Percentiles rank a stretch among this genome's conserved stretches.
Conservation (phyloP, 2,329 filamentous ascomycete genomes). For the Colletotrichum agaves region DNA sequence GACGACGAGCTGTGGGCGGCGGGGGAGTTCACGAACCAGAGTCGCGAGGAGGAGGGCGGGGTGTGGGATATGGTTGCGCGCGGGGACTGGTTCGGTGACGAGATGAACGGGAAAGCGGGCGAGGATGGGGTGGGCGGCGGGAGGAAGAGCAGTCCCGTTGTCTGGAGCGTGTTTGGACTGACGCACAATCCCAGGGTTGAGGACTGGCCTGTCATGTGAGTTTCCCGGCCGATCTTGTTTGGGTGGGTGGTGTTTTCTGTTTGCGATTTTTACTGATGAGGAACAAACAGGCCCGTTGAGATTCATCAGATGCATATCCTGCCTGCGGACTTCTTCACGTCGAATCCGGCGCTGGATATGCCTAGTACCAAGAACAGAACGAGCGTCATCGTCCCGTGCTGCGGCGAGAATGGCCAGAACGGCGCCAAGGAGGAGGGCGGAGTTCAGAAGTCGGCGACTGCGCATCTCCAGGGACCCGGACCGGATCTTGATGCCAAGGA, state of each 20-base stretch:
- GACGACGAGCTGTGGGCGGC: slow-evolving; percentile 63
- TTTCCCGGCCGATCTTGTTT: slow-evolving; percentile 23
- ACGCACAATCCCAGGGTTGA: slow-evolving; percentile 61
- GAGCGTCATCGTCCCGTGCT: slow-evolving; percentile 55
- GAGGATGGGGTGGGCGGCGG: slow-evolving; percentile 3
- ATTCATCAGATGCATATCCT: slow-evolving; percentile 58
- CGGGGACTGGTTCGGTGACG: slow-evolving; percentile 56
- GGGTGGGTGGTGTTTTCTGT: too few species aligned
- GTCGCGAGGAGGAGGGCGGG: slow-evolving; percentile 53
- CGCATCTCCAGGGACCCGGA: slow-evolving; percentile 48
- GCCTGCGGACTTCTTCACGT: slow-evolving; percentile 58
- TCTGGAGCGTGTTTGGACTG: slow-evolving; percentile 62
- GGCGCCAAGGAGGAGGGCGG: slow-evolving; percentile 3
- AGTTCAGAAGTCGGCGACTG: slow-evolving; percentile 45
- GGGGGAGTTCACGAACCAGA: slow-evolving; percentile 63
- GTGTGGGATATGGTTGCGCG: slow-evolving; percentile 59
- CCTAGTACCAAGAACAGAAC: slow-evolving; percentile 51
- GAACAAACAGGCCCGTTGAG: slow-evolving; percentile 53
- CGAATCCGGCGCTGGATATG: slow-evolving; percentile 59
- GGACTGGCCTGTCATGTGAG: slow-evolving; percentile 64
- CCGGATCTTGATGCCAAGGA: slow-evolving; percentile 42
- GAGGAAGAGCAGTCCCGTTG: slow-evolving; percentile 47
- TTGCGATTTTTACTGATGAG: not conserved
- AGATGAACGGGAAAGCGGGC: slow-evolving; percentile 5
- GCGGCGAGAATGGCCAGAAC: slow-evolving; percentile 35